Percentiles rank a stretch among this genome's conserved stretches.
Evolutionary conservation across 306 rosid species (phyloP).

Genomic region (Prinsepia uniflora): DNA sequence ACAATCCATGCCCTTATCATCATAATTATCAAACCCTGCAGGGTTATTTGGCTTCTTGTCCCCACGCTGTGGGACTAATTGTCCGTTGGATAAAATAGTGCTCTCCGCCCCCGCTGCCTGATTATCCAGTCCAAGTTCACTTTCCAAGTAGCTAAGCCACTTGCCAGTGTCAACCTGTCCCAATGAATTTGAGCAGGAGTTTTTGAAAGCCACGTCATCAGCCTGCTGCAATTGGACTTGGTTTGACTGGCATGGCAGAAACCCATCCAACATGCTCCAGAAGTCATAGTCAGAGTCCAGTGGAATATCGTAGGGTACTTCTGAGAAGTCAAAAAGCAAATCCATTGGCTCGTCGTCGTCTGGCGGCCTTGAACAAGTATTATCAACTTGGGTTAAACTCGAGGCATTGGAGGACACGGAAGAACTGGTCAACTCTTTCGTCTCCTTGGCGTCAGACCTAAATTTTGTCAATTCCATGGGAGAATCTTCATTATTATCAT

Average conservation of each 20-base stretch:
- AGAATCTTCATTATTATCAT: neutral
- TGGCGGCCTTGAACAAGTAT: slow-evolving; percentile 15
- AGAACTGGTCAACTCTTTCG: slow-evolving; percentile 35
- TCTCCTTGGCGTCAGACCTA: slow-evolving; percentile 10
- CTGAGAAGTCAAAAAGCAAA: slow-evolving; percentile 27
- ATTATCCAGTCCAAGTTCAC: slow-evolving; percentile 49
- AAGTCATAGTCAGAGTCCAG: slow-evolving; percentile 54
- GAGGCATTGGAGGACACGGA: slow-evolving; percentile 37
- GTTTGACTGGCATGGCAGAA: slow-evolving; percentile 26
- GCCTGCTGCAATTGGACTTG: slow-evolving; percentile 24
- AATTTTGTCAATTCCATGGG: slow-evolving; percentile 27
- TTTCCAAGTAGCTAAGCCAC: slow-evolving; percentile 53
- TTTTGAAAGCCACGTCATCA: neutral
- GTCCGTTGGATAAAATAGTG: slow-evolving; percentile 5
- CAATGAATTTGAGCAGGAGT: slow-evolving; percentile 19
- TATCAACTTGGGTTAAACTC: slow-evolving; percentile 29
- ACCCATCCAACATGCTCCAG: slow-evolving; percentile 59
- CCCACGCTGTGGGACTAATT: slow-evolving; percentile 18
- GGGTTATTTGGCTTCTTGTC: slow-evolving; percentile 24
- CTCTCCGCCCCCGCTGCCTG: slow-evolving; percentile 17
- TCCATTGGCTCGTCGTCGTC: slow-evolving; percentile 27
- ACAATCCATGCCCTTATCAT: slow-evolving; percentile 22
- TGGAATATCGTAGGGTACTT: slow-evolving; percentile 39
- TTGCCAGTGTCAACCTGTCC: slow-evolving; percentile 33
- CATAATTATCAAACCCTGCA: slow-evolving; percentile 8